phyloP scores from a whole-genome alignment of 257 asterid genomes.

The Mitragyna speciosa region DNA sequence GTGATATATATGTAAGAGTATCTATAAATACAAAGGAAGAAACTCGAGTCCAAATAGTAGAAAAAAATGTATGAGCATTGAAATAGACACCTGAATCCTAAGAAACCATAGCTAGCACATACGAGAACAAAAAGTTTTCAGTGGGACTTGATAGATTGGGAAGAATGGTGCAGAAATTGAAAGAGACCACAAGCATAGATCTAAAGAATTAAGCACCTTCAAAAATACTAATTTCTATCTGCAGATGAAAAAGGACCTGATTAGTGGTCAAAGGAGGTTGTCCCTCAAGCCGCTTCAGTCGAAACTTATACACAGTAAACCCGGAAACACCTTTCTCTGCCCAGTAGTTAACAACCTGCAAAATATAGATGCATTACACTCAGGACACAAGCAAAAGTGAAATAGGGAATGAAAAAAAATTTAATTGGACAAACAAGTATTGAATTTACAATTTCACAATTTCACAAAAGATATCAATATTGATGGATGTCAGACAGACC shows the following conservation, averaged over 20 bases:
- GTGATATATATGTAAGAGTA: background rate
- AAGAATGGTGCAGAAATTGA: background rate
- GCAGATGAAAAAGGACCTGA: conserved; percentile 44
- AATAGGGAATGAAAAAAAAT: background rate
- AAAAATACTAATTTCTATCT: background rate
- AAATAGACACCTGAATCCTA: background rate
- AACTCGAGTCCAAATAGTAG: background rate
- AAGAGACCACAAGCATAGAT: no score
- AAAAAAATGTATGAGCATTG: background rate
- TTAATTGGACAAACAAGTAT: background rate
- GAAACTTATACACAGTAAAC: conserved; percentile 71
- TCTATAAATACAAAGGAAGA: background rate
- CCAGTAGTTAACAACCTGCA: conserved; percentile 72
- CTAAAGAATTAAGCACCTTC: background rate
- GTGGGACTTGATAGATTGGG: background rate
- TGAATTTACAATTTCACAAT: background rate
- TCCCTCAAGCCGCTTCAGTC: conserved; percentile 66
- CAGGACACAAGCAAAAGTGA: background rate
- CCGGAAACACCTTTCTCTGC: conserved; percentile 89
- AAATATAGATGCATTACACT: background rate
- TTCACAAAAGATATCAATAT: background rate
- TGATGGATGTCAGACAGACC: background rate
- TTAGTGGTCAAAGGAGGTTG: conserved; percentile 78
- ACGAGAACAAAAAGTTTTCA: background rate
- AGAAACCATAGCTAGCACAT: background rate